Percentiles rank a stretch among this genome's conserved stretches.
phyloP scores from a whole-genome alignment of 495 filamentous ascomycete species.

The Sordaria brevicollis region DNA sequence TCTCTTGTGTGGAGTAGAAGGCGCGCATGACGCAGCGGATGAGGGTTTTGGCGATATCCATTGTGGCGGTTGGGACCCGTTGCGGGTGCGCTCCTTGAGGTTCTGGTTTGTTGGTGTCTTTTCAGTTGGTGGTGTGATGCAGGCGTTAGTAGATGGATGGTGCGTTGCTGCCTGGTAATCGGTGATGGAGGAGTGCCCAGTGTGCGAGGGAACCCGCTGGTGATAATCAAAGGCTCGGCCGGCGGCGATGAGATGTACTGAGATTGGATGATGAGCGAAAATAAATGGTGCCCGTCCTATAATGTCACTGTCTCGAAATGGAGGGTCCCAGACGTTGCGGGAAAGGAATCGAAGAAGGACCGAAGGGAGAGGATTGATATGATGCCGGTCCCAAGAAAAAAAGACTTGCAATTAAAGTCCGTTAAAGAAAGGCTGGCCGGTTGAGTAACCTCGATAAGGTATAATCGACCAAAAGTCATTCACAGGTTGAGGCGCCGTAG shows the following conservation, averaged over 20 bases:
- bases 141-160: not conserved
- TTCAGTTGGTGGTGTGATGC: not conserved
- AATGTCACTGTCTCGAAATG: not conserved
- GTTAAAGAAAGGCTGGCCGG: not conserved
- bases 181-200: not conserved
- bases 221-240: not conserved
- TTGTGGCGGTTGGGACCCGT: conserved; percentile 22
- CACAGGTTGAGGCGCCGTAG: not conserved
- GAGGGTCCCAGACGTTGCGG: not conserved
- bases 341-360: not conserved
- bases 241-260: not conserved
- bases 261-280: not conserved
- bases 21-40: conserved; percentile 81
- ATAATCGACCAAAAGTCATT: not conserved
- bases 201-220: no score
- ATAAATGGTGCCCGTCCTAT: not conserved
- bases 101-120: not conserved
- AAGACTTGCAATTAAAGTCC: not conserved
- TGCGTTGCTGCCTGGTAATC: not conserved
- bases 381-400: not conserved
- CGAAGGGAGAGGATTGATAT: not conserved
- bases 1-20: conserved; percentile 85
- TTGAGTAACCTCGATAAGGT: not conserved
- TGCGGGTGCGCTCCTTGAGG: not conserved
- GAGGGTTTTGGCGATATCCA: conserved; percentile 82